Percentiles rank a stretch among this genome's conserved stretches.
phyloP scores from a whole-genome alignment of 495 filamentous ascomycete species.

The Daldinia decipiens region DNA sequence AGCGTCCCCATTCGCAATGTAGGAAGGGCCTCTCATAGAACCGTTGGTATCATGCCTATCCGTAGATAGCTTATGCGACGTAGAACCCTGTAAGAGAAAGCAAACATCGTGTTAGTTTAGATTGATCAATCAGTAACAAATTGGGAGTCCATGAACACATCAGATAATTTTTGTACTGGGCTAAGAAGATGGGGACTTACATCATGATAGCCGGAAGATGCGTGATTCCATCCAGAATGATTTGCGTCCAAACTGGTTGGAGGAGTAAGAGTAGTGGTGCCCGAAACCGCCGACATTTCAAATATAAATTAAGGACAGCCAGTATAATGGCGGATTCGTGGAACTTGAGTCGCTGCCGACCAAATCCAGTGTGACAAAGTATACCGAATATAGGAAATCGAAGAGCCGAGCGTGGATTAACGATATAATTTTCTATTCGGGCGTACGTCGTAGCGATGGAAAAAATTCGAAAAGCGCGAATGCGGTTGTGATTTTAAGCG shows the following conservation, averaged over 20 bases:
- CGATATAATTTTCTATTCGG: slow-evolving; percentile 7
- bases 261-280: slow-evolving; percentile 60
- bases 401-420: slow-evolving; percentile 15
- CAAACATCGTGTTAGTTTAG: slow-evolving; percentile 20
- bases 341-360: slow-evolving; percentile 33
- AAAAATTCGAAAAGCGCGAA: not conserved
- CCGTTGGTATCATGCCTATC: slow-evolving; percentile 35
- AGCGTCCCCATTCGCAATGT: slow-evolving; percentile 49
- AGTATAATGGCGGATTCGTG: slow-evolving; percentile 39
- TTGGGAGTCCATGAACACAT: not conserved
- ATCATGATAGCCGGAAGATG: slow-evolving; percentile 52
- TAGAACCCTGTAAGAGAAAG: slow-evolving; percentile 28
- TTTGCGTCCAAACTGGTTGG: slow-evolving; percentile 63
- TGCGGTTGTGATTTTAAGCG: slow-evolving; percentile 2
- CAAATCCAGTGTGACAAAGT: slow-evolving; percentile 21
- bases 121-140: not conserved
- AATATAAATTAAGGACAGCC: slow-evolving; percentile 34
- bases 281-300: slow-evolving; percentile 59
- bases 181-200: slow-evolving; percentile 44
- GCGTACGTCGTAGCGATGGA: slow-evolving; percentile 20
- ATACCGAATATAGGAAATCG: slow-evolving; percentile 15
- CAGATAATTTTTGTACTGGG: not conserved
- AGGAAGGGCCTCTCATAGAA: slow-evolving; percentile 35
- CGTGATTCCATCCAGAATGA: slow-evolving; percentile 62
- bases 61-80: slow-evolving; percentile 38